Evolutionary conservation across 2,329 filamentous ascomycete genomes (phyloP), one percentile per base, ranked within the genome.

Genomic region (Trichoderma simmonsii): DNA sequence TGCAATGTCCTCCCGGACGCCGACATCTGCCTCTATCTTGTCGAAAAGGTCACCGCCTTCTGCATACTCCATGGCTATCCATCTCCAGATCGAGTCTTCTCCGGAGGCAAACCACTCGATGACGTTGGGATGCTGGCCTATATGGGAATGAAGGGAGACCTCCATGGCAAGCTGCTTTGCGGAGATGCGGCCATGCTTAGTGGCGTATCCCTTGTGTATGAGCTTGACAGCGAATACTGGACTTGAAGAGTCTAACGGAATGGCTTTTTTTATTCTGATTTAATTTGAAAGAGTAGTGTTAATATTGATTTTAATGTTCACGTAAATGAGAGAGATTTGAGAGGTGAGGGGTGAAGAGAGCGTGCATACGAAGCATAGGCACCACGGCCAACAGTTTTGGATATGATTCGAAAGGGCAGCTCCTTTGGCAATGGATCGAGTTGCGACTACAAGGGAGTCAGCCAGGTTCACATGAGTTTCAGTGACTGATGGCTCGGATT

Each of bases 31-130:
- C 83, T 99, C 97, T 77, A 99, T 98, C 85, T 99, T 99, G 89
- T 99, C 96, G 81, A 99, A 99, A 8, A 99, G 86, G 80, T 99
- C 96, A 12, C 96, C 96, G 56, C 96, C 96, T 77, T 97, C 93
- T 60, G 96, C 96, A 76, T 93, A 92, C 82, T 99, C 96, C 94
- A 99, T 98, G 51, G 95, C 95, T 77, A 99, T 97, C 96, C 96
- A 99, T 76, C 93, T 90, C 95, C 96, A 99, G 21, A 91, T 84
- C 0, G 86, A 78, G 80, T 99, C 95, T 81, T 98, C 93, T 70
- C 94, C 95, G 2, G 91, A 92, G 56, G 92, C 91, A 77, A 97
- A 94, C 87, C 94, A 98, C 79, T 94, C 92, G 77, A 99, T 98
- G 75, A 99, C 92, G 81, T 99, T 97, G 69, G 91, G 90, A 80